Percentiles rank a stretch among this genome's conserved stretches.
Conservation (phyloP, 352 stramenopile species). For the Globisporangium alternatum region DNA sequence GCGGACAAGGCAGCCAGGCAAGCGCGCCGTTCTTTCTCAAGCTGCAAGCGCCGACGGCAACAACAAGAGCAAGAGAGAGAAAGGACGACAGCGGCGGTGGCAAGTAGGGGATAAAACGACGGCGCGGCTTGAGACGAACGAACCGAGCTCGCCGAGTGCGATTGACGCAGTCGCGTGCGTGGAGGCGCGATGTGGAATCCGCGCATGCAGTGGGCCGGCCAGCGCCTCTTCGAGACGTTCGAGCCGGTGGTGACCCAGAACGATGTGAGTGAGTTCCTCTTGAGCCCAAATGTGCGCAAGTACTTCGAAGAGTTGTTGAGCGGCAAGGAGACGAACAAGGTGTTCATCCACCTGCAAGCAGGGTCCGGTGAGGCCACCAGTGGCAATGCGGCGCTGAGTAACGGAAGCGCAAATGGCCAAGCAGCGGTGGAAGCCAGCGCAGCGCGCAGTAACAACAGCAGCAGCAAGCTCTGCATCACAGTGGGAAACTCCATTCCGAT, state of each 20-base stretch:
- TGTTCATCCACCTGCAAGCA: conserved; percentile 75
- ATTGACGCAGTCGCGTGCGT: not conserved
- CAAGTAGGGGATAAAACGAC: not conserved
- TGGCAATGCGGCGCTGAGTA: conserved; percentile 7
- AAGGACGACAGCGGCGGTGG: not conserved
- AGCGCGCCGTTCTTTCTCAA: conserved; percentile 5
- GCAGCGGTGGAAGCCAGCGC: not conserved
- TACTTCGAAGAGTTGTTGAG: conserved; percentile 73
- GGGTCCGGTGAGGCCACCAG: conserved; percentile 17
- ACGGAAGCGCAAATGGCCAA: not conserved
- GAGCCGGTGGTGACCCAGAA: conserved; percentile 49
- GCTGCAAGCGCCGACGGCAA: not conserved
- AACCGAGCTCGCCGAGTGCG: not conserved
- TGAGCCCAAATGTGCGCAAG: conserved; percentile 44
- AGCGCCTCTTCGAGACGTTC: conserved; percentile 79
- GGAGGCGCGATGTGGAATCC: conserved; percentile 52
- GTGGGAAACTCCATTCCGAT: conserved; percentile 71
- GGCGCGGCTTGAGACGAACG: not conserved
- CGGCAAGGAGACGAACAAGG: conserved; percentile 65
- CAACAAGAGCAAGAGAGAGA: not conserved
- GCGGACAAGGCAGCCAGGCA: not conserved
- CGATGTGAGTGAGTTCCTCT: conserved; percentile 71
- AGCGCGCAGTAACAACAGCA: conserved; percentile 24
- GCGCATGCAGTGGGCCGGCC: conserved; percentile 80
- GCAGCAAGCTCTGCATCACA: conserved; percentile 62